These are phyloP conservation scores for Eruca vesicaria DNA, from an alignment of 441 rosid genomes.

Conservation along the genomic window DNA sequence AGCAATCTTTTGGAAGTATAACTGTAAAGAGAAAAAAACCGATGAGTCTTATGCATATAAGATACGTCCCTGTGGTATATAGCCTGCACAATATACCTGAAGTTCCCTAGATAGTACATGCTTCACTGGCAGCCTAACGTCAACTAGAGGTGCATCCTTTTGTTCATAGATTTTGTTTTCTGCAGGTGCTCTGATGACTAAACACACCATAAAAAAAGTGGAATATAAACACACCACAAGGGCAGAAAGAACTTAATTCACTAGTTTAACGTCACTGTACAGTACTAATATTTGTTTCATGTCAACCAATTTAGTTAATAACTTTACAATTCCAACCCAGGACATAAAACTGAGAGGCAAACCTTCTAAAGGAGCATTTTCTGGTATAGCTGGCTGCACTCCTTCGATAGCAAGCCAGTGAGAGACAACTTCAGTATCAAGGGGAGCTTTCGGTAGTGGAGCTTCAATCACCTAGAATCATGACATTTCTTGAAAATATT, in stretches of 20 bases:
- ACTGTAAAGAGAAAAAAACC: constrained; percentile 46
- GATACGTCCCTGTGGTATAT: not conserved
- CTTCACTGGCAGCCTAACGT: constrained; percentile 79
- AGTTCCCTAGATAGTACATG: constrained; percentile 90
- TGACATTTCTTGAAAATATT: constrained; percentile 15
- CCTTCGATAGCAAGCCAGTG: constrained; percentile 99
- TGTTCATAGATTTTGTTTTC: constrained; percentile 52
- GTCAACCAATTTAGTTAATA: not conserved
- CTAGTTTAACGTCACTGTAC: not conserved
- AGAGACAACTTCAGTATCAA: constrained; percentile 68
- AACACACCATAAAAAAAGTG: constrained; percentile 24
- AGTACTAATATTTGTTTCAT: constrained; percentile 13
- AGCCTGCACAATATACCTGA: constrained; percentile 53
- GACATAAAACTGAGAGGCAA: constrained; percentile 21
- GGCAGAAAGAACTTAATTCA: not conserved
- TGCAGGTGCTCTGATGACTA: constrained; percentile 68
- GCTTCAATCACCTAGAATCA: constrained; percentile 82
- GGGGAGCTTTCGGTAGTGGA: constrained; percentile 91
- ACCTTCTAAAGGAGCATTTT: constrained; percentile 92
- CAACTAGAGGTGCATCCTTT: constrained; percentile 70
- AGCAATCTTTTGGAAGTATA: constrained; percentile 88
- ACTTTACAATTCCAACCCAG: constrained; percentile 4
- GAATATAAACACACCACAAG: constrained; percentile 11
- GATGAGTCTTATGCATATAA: constrained; percentile 17
- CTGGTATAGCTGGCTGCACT: constrained; percentile 92